Conservation (phyloP, 148 eudicot species). For the Euryodendron excelsum region DNA sequence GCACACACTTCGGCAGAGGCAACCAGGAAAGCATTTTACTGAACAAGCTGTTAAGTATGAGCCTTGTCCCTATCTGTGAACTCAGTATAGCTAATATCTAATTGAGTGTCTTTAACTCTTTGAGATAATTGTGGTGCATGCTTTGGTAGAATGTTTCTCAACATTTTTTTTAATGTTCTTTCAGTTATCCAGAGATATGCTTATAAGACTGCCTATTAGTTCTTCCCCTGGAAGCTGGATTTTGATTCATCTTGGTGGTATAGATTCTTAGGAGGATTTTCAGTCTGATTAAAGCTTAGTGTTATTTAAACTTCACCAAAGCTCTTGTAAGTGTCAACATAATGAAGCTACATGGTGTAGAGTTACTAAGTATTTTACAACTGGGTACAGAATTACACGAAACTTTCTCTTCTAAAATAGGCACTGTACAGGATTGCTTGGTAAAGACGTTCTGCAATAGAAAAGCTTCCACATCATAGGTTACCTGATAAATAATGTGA, state of each 20-base stretch:
- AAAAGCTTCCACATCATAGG: neutral
- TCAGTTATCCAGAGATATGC: neutral
- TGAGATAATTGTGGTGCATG: neutral
- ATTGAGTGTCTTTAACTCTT: neutral
- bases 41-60: slow-evolving; percentile 17
- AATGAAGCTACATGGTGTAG: neutral
- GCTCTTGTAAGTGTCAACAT: neutral
- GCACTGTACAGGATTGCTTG: neutral
- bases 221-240: neutral
- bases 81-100: neutral
- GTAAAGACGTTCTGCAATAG: neutral
- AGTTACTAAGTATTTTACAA: neutral
- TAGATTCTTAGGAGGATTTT: neutral
- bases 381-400: neutral
- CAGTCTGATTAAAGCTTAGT: no score
- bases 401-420: neutral
- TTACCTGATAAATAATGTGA: neutral
- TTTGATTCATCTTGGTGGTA: neutral
- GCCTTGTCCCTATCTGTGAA: neutral
- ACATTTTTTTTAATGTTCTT: neutral
- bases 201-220: neutral
- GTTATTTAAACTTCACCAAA: neutral
- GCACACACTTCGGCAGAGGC: slow-evolving; percentile 15
- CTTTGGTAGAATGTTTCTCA: neutral
- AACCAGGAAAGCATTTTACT: slow-evolving; percentile 11